These are phyloP conservation scores for Calonectria pauciramosa DNA, from an alignment of 2,329 filamentous ascomycete species.

Conservation along the genomic window DNA sequence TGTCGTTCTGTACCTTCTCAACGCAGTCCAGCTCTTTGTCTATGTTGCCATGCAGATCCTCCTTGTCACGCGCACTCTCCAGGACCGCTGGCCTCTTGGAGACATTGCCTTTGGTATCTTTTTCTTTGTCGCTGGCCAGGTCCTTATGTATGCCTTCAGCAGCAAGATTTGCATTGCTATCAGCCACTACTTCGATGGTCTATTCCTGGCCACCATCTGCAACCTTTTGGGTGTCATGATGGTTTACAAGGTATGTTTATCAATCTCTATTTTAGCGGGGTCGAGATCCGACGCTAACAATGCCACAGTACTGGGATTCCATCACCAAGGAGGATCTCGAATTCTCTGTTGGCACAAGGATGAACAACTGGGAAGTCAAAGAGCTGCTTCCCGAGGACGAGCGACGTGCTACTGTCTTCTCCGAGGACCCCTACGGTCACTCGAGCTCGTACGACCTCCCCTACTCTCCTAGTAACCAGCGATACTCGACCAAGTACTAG, in stretches of 20 bases:
- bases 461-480: conserved; percentile 59
- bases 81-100: conserved; percentile 95
- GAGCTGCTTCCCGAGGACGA: conserved; percentile 88
- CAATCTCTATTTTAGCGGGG: neutral
- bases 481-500: conserved; percentile 64
- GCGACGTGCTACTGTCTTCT: conserved; percentile 79
- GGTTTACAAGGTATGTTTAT: conserved; percentile 87
- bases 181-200: conserved; percentile 92
- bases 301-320: conserved; percentile 90
- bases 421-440: conserved; percentile 75
- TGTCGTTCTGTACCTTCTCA: conserved; percentile 91
- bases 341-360: conserved; percentile 94
- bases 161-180: conserved; percentile 85
- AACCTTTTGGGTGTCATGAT: conserved; percentile 98
- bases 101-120: conserved; percentile 92
- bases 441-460: conserved; percentile 67
- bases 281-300: conserved; percentile 17
- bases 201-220: conserved; percentile 95
- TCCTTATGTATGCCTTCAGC: conserved; percentile 92
- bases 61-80: conserved; percentile 88
- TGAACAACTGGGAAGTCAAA: conserved; percentile 99
- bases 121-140: conserved; percentile 93
- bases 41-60: conserved; percentile 91
- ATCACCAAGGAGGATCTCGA: conserved; percentile 99
- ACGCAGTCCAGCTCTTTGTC: conserved; percentile 86